Percentiles rank a stretch among this genome's conserved stretches.
These are phyloP conservation scores for Rhododendron williamsianum DNA, from an alignment of 148 eudicot species.

Conservation along the genomic window DNA sequence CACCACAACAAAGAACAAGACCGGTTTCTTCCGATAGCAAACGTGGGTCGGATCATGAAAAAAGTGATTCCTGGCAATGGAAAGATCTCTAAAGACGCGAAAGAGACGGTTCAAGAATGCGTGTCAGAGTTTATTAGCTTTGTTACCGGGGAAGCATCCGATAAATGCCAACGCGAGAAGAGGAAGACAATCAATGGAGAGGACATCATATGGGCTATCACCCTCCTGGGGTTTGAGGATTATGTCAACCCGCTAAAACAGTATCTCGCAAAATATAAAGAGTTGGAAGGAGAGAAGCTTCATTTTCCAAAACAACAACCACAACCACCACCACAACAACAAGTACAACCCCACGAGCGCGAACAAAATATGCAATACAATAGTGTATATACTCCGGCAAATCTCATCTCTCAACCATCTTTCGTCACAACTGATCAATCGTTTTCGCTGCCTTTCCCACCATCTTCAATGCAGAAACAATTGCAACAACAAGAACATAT, in stretches of 20 bases:
- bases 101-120: slow-evolving; percentile 74
- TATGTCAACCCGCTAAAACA: slow-evolving; percentile 55
- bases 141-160: slow-evolving; percentile 71
- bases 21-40: slow-evolving; percentile 62
- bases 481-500: slow-evolving; percentile 23
- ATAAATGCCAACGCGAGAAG: slow-evolving; percentile 73
- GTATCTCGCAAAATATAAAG: slow-evolving; percentile 51
- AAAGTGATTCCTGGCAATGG: slow-evolving; percentile 54
- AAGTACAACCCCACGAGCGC: slow-evolving; percentile 25
- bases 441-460: slow-evolving; percentile 40
- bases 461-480: slow-evolving; percentile 23
- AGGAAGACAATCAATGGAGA: slow-evolving; percentile 75
- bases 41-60: slow-evolving; percentile 76
- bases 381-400: slow-evolving; percentile 40
- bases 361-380: slow-evolving; percentile 27
- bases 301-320: slow-evolving; percentile 51
- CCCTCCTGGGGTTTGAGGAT: slow-evolving; percentile 63
- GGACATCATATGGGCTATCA: slow-evolving; percentile 71
- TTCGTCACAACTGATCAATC: slow-evolving; percentile 30
- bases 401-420: slow-evolving; percentile 36
- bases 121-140: slow-evolving; percentile 80
- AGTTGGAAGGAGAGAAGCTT: slow-evolving; percentile 59
- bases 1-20: slow-evolving; percentile 49
- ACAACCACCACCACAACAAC: slow-evolving; percentile 14
- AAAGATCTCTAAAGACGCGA: slow-evolving; percentile 71